These are phyloP conservation scores for Pestalotiopsis sp. DNA, from an alignment of 2,329 filamentous ascomycete species.

Conservation along the genomic window DNA sequence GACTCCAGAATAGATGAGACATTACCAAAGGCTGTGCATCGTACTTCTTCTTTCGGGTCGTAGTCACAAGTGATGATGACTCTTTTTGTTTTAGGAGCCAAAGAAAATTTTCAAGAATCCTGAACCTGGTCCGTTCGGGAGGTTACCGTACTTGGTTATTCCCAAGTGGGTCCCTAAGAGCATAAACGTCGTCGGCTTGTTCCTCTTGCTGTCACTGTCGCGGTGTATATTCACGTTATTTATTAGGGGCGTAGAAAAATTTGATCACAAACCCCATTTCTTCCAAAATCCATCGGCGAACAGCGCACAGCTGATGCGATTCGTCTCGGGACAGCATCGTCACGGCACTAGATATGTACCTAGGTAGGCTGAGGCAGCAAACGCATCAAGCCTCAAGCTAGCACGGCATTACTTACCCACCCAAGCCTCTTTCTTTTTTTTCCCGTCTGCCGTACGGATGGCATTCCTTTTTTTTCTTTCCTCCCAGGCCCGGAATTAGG, in stretches of 20 bases:
- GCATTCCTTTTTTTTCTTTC: neutral
- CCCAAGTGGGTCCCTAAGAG: neutral
- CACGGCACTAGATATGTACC: no score
- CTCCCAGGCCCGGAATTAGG: neutral
- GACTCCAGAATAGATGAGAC: neutral
- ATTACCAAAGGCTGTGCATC: neutral
- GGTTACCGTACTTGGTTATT: neutral
- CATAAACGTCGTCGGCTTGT: no score
- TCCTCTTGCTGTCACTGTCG: no score
- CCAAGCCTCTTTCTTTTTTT: neutral
- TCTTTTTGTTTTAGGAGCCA: neutral
- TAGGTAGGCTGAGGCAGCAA: no score
- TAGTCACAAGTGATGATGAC: neutral
- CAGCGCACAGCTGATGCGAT: no score
- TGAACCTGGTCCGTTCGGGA: neutral
- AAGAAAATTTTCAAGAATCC: constrained; percentile 1
- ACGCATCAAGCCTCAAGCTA: no score
- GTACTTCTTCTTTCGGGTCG: neutral
- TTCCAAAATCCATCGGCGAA: no score
- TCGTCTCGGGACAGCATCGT: no score
- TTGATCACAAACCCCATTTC: neutral
- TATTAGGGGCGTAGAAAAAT: neutral
- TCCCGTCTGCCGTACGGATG: neutral
- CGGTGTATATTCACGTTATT: no score
- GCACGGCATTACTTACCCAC: no score